Conservation (phyloP, 2,329 filamentous ascomycete species). For the Nemania bipapillata region DNA sequence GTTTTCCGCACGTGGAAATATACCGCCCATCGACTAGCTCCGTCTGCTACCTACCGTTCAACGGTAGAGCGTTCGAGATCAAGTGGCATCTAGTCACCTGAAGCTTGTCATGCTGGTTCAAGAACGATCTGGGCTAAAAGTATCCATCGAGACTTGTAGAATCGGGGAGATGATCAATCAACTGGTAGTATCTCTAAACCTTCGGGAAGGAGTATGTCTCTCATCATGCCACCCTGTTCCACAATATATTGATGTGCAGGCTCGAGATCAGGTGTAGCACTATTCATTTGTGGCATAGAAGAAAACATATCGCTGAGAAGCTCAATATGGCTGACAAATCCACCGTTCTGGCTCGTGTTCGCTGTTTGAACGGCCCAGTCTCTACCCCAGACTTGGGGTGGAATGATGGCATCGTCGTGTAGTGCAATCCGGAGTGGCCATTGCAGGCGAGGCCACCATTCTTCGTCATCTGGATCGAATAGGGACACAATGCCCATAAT, state of each 20-base stretch:
- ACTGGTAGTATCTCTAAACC: constrained; percentile 39
- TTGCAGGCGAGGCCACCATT: constrained; percentile 70
- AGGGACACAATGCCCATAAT: constrained; percentile 71
- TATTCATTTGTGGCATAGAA: constrained; percentile 42
- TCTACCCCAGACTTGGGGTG: constrained; percentile 67
- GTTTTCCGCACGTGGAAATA: neutral
- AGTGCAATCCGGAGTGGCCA: constrained; percentile 70
- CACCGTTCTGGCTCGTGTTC: constrained; percentile 46
- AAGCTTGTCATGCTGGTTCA: neutral
- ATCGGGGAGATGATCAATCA: constrained; percentile 28
- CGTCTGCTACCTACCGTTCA: neutral
- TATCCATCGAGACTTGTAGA: neutral
- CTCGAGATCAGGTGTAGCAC: constrained; percentile 34
- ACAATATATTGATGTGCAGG: constrained; percentile 39
- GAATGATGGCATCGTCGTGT: constrained; percentile 65
- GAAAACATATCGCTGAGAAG: constrained; percentile 57
- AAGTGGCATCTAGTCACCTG: neutral
- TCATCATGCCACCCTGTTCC: constrained; percentile 37
- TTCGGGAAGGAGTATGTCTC: constrained; percentile 40
- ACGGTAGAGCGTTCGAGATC: neutral
- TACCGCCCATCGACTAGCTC: neutral
- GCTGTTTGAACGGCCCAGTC: constrained; percentile 60
- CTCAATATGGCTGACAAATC: constrained; percentile 60
- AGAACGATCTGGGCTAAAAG: neutral
- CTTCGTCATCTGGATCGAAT: constrained; percentile 65